Base-by-base conservation (phyloP, 148 eudicot species). In the Rhododendron ovatum region DNA sequence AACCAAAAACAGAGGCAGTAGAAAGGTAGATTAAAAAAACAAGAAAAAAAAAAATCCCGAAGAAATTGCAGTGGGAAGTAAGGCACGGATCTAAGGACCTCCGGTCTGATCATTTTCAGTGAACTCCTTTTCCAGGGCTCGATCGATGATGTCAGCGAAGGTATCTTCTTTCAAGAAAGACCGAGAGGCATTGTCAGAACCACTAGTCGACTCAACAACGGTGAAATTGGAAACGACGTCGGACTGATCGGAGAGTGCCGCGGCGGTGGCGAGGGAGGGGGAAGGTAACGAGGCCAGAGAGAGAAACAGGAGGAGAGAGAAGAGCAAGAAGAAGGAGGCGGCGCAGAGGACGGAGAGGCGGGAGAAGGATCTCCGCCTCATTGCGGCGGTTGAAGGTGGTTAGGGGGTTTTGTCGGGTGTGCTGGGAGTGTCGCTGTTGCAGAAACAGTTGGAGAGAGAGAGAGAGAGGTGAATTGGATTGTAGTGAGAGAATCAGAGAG, bases 91-190 rank as follows among this genome's bases (percentile, higher is more conserved):
- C 93, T 86, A 63, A 24, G 53, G 20, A 92, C 96, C 94, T 90
- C 91, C 96, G 86, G 74, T 88, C 78, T 92, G 94, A 81, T 93
- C 96, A 83, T 86, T 90, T 28, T 93, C 96, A 5, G 93, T 89
- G 65, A 93, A 93, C 84, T 93, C 96, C 65, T 93, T 93, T 85
- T 92, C 91, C 35, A 93, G 89, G 61, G 96, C 96, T 35, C 94
- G 94, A 92, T 93, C 94, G 87, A 93, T 88, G 89, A 93, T 93
- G 71, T 88, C 96, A 33, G 94, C 94, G 20, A 93, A 92, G 85
- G 94, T 92, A 57, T 88, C 90, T 55, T 89, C 92, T 84, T 78
- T 88, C 30, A 79, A 48, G 76, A 47, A 87, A 4, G 90, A 84
- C 45, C 84, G 90, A 0, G 88, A 84, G 18, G 83, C 73, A 35